These are phyloP conservation scores for Aspergillus piperis DNA, from an alignment of 2,329 filamentous ascomycete species.

Conservation along the genomic window DNA sequence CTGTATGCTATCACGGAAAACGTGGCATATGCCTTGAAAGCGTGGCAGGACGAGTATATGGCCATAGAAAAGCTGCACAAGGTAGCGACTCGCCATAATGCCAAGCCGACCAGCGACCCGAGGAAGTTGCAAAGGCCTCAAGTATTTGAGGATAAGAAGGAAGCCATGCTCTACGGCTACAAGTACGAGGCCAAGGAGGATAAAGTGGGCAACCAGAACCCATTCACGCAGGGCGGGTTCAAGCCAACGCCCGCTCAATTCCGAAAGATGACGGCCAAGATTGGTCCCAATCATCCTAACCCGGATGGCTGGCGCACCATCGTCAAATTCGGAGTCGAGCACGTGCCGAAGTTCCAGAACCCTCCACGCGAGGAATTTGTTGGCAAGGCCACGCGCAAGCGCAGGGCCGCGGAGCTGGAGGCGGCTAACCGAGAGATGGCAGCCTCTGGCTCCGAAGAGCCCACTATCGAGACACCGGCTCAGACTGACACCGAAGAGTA, in stretches of 20 bases:
- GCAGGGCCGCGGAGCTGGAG: constrained; percentile 41
- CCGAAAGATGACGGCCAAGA: constrained; percentile 42
- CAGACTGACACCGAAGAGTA: constrained; percentile 33
- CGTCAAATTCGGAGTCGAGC: constrained; percentile 39
- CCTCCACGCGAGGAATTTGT: constrained; percentile 30
- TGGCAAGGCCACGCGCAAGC: constrained; percentile 38
- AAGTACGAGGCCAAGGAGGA: constrained; percentile 54
- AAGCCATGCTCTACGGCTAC: constrained; percentile 63
- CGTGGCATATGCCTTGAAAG: constrained; percentile 53
- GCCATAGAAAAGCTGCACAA: constrained; percentile 54
- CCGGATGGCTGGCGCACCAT: constrained; percentile 45
- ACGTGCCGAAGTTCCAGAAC: constrained; percentile 40
- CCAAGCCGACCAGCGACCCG: constrained; percentile 52
- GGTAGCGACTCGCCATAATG: constrained; percentile 48
- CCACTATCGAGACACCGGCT: constrained; percentile 27
- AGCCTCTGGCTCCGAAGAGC: constrained; percentile 27
- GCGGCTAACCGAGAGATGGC: constrained; percentile 29
- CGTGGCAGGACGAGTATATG: constrained; percentile 62
- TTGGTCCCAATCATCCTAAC: constrained; percentile 40
- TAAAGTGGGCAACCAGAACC: constrained; percentile 55
- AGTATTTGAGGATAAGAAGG: constrained; percentile 62
- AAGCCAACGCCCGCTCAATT: constrained; percentile 46
- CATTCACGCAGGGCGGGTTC: constrained; percentile 56
- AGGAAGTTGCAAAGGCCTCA: constrained; percentile 53
- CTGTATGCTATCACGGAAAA: constrained; percentile 59